These are phyloP conservation scores for Fusarium siculi DNA, from an alignment of 2,329 filamentous ascomycete species.

Conservation along the genomic window DNA sequence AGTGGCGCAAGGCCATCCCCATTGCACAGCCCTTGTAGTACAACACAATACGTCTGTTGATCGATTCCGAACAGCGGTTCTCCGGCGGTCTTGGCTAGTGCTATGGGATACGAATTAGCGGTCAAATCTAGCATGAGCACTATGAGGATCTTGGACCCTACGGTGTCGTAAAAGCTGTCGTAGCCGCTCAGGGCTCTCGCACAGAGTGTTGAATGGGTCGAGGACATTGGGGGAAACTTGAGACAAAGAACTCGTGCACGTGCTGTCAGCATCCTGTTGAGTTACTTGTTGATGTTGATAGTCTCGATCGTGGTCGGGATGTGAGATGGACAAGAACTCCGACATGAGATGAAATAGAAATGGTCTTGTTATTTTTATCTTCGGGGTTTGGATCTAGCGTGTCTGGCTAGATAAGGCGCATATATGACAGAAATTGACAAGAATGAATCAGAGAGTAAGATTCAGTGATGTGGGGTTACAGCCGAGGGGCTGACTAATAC, in stretches of 20 bases:
- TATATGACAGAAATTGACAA: too few relatives aligned
- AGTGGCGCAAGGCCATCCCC: not conserved
- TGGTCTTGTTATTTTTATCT: fast-evolving
- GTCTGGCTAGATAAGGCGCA: fast-evolving
- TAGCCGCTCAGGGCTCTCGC: not conserved
- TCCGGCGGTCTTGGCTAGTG: not conserved
- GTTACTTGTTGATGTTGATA: not conserved
- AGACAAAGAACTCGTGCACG: not conserved
- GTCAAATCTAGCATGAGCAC: fast-evolving
- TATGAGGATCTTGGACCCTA: not conserved
- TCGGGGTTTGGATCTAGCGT: fast-evolving
- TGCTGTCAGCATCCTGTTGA: not conserved
- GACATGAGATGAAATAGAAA: not conserved
- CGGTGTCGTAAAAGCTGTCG: constrained; percentile 3
- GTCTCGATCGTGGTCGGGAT: fast-evolving
- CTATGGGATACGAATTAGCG: not conserved
- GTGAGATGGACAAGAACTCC: fast-evolving
- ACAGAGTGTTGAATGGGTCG: constrained; percentile 1
- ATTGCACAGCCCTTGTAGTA: not conserved
- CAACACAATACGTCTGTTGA: not conserved
- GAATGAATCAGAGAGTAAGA: not conserved
- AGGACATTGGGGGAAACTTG: not conserved
- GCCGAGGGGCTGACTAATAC: not conserved
- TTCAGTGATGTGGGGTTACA: not conserved
- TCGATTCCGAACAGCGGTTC: constrained; percentile 12